Base-by-base conservation (phyloP, 805 yeast genomes). In the Zygosaccharomyces rouxii region DNA sequence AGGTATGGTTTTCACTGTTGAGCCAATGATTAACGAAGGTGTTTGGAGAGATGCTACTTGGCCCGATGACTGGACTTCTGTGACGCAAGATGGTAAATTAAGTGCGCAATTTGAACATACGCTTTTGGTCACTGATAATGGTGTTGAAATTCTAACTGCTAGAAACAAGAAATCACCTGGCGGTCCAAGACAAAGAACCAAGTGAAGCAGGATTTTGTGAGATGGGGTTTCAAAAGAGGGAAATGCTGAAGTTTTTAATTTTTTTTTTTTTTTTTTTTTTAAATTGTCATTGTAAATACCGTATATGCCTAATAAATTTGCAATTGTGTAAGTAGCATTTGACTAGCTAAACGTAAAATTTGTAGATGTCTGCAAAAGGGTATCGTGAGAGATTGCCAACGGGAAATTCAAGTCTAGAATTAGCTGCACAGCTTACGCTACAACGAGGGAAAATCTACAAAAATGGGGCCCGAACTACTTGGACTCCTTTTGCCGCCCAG, bases 1-100 rank as follows among this genome's bases (percentile, higher is more conserved):
- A 19, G 99, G 99, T 19, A 86, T 90, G 84, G 89, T 87, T 11
- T 94, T 94, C 74, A 94, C 99, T 19, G 88, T 94, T 49, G 99
- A 94, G 71, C 99, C 99, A 40, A 94, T 94, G 99, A 79, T 94
- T 57, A 86, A 88, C 64, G 72, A 82, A 55, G 99, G 99, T 7
- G 72, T 84, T 0, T 84, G 79, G 72, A 79, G 79, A 62, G 98
- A 90, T 68, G 69, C 78, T 50, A 74, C 82, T 48, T 94, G 99
- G 99, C 99, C 99, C 2, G 99, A 94, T 68, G 86, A 88, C 68
- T 94, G 99, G 99, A 94, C 99, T 4, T 80, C 95, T 1, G 79
- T 80, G 14, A 94, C 99, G 14, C 82, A 81, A 35, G 99, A 94
- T 64, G 99, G 99, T 47, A 80, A 80, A 62, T 73, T 79, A 51